A percentile compares a stretch with the other conserved stretches of the same genome.
phyloP scores from a whole-genome alignment of 352 stramenopile species.

The Globisporangium irregulare region DNA sequence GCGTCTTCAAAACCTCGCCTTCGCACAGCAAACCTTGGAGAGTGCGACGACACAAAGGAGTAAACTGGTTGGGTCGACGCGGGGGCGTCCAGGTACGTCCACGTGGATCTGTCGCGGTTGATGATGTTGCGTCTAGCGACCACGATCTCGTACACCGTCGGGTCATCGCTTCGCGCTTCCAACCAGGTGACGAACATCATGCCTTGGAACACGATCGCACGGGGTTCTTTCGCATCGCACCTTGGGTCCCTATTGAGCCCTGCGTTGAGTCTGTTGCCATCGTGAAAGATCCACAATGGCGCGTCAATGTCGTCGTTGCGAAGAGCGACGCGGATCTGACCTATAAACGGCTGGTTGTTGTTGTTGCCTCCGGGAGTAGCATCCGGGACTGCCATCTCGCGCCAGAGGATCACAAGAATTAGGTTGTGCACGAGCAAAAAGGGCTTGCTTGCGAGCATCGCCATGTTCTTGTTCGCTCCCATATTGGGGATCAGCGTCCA shows the following conservation, averaged over 20 bases:
- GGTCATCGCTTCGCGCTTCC: slow-evolving; percentile 31
- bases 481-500: slow-evolving; percentile 71
- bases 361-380: slow-evolving; percentile 11
- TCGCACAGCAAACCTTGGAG: slow-evolving; percentile 41
- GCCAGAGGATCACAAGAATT: slow-evolving; percentile 58
- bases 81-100: slow-evolving; percentile 41
- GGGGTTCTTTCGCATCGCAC: slow-evolving; percentile 43
- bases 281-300: slow-evolving; percentile 72
- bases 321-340: slow-evolving; percentile 56
- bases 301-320: slow-evolving; percentile 49
- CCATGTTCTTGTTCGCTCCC: slow-evolving; percentile 54
- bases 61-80: slow-evolving; percentile 23
- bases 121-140: slow-evolving; percentile 48
- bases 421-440: slow-evolving; percentile 60
- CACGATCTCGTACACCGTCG: slow-evolving; percentile 44
- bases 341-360: slow-evolving; percentile 18
- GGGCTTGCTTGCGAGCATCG: slow-evolving; percentile 38
- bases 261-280: slow-evolving; percentile 35
- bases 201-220: slow-evolving; percentile 41
- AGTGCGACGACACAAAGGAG: slow-evolving; percentile 44
- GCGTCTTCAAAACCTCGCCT: slow-evolving; percentile 50
- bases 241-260: slow-evolving; percentile 52
- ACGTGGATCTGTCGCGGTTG: slow-evolving; percentile 51
- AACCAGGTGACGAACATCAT: slow-evolving; percentile 62
- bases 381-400: slow-evolving; percentile 27